Percentiles rank a stretch among this genome's conserved stretches.
Conservation (phyloP, 2,329 filamentous ascomycete genomes). For the Xylariaceae sp. region DNA sequence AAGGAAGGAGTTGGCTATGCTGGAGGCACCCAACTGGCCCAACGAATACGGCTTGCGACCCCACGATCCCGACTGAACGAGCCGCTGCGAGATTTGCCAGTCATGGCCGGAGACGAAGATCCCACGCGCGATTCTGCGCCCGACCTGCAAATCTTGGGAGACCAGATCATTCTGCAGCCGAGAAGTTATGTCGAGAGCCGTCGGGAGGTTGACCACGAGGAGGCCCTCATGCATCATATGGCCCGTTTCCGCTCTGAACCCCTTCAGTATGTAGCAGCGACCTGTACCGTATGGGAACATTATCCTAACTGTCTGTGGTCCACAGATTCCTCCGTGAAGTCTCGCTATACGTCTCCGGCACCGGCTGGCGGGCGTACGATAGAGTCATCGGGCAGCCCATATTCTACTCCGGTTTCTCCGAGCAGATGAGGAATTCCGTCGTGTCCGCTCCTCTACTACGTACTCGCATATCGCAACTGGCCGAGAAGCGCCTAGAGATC, state of each 20-base stretch:
- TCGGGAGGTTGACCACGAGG: slow-evolving; percentile 51
- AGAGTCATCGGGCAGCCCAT: slow-evolving; percentile 83
- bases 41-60: no score
- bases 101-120: slow-evolving; percentile 34
- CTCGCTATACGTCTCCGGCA: slow-evolving; percentile 83
- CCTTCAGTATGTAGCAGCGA: slow-evolving; percentile 42
- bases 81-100: no score
- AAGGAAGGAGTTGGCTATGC: no score
- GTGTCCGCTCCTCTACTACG: slow-evolving; percentile 69
- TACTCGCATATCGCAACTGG: slow-evolving; percentile 66
- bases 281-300: no score
- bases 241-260: slow-evolving; percentile 72
- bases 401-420: slow-evolving; percentile 86
- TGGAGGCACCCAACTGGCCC: no score
- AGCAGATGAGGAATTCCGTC: slow-evolving; percentile 77
- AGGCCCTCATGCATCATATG: slow-evolving; percentile 72
- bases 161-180: slow-evolving; percentile 67
- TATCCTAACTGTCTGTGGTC: no score
- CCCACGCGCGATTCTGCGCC: slow-evolving; percentile 50
- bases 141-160: slow-evolving; percentile 70
- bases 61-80: no score
- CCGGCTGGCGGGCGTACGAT: slow-evolving; percentile 94
- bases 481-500: slow-evolving; percentile 62
- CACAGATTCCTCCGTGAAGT: slow-evolving; percentile 87
- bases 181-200: slow-evolving; percentile 54